Base-by-base conservation (phyloP, 441 rosid species). In the Populus hybrid region DNA sequence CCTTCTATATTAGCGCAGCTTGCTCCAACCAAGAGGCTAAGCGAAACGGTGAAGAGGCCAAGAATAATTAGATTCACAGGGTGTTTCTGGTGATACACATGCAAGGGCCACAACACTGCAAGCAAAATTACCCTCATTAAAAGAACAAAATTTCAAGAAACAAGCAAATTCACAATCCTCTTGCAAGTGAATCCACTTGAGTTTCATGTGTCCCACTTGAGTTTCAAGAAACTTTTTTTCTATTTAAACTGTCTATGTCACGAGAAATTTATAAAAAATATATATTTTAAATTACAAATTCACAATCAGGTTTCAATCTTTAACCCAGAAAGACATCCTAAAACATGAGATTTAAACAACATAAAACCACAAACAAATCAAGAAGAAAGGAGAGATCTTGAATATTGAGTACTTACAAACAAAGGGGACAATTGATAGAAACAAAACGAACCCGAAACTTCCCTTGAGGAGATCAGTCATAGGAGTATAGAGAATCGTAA, bases 21-120 rank as follows among this genome's bases (percentile, higher is more conserved):
- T 67, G 90, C 89, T 69, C 98, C 99, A 65, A 95, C 94, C 78
- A 94, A 84, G 75, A 95, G 82, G 83, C 98, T 93, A 75, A 95
- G 82, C 2, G 97, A 92, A 74, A 87, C 76, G n/a, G 99, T 93
- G 86, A 95, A 95, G 76, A 93, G 92, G 23, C 92, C 94, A 2
- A 95, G 93, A 79, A 95, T 75, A 79, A 95, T 83, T 82, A 95
- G 85, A 86, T 93, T 95, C 82, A 93, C 78, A 2, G 99, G 99
- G 82, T 95, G 98, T 85, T 90, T 93, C 88, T 95, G 98, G 88
- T 92, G 98, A 82, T 92, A 95, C 40, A 92, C 78, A 63, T 93
- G 96, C 73, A 95, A 79, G 3, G 98, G 98, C 98, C 98, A 92
- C 76, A 93, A 78, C 80, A 93, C 99, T 95, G 93, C 93, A 90